phyloP scores from a whole-genome alignment of 768 basidiomycete genomes.

The Rhodotorula graminis region DNA sequence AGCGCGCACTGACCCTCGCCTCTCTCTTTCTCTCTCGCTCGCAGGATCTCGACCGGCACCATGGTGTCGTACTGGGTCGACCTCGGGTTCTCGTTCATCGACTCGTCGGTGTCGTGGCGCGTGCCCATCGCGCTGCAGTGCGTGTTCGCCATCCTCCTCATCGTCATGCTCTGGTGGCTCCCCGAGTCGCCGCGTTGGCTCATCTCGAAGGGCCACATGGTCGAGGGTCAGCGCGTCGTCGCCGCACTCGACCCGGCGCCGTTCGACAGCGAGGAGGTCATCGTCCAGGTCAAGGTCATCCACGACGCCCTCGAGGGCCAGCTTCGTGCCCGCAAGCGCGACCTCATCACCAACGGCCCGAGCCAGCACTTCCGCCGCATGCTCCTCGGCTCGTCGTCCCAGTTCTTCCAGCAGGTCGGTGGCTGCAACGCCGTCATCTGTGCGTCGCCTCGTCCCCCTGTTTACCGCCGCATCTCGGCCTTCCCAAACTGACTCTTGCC shows the following conservation, averaged over 20 bases:
- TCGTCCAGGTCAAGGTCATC: slow-evolving; percentile 16
- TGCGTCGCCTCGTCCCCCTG: background rate
- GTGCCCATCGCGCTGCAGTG: slow-evolving; percentile 53
- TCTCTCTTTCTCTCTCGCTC: too few relatives aligned
- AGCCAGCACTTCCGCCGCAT: slow-evolving; percentile 61
- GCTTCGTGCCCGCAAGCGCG: slow-evolving; percentile 28
- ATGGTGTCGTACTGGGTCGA: slow-evolving; percentile 58
- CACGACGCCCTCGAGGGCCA: slow-evolving; percentile 15
- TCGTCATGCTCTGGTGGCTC: background rate
- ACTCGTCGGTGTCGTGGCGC: slow-evolving; percentile 48
- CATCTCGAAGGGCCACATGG: slow-evolving; percentile 17
- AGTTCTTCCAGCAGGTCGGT: slow-evolving; percentile 67
- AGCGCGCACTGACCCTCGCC: too few relatives aligned
- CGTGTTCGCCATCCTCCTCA: slow-evolving; percentile 49
- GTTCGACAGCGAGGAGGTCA: slow-evolving; percentile 20
- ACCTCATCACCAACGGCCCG: slow-evolving; percentile 38
- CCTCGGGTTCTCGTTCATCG: slow-evolving; percentile 50
- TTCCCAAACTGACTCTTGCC: slow-evolving; percentile 8
- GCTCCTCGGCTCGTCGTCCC: slow-evolving; percentile 56
- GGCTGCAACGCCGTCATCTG: slow-evolving; percentile 55
- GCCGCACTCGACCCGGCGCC: slow-evolving; percentile 26
- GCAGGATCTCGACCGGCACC: slow-evolving; percentile 59
- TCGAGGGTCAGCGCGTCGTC: slow-evolving; percentile 33
- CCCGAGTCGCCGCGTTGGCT: slow-evolving; percentile 23
- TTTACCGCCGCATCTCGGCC: background rate